Evolutionary conservation across 495 filamentous ascomycete genomes (phyloP).

Genomic region (Recurvomyces mirabilis): DNA sequence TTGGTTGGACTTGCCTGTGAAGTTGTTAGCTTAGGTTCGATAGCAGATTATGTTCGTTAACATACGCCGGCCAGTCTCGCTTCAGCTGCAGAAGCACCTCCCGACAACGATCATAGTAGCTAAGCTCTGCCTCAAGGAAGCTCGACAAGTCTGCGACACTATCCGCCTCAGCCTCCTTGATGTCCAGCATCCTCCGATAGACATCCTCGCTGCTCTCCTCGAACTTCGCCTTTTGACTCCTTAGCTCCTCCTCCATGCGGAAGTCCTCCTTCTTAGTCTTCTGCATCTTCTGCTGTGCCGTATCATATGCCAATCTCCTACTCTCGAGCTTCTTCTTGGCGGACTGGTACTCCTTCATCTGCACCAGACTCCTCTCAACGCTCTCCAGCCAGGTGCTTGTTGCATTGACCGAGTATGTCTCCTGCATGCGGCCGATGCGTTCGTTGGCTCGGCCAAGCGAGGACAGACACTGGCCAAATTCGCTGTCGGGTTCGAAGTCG

Average conservation of each 20-base stretch:
- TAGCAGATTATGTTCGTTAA: slow-evolving; percentile 8
- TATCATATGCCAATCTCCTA: slow-evolving; percentile 82
- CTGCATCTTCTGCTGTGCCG: slow-evolving; percentile 81
- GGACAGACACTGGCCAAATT: slow-evolving; percentile 76
- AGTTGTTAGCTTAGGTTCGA: not conserved
- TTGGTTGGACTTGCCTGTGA: not conserved
- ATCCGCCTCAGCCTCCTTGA: slow-evolving; percentile 82
- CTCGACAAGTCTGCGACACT: slow-evolving; percentile 66
- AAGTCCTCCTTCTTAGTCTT: slow-evolving; percentile 92
- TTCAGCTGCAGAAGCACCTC: slow-evolving; percentile 60
- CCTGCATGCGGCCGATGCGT: slow-evolving; percentile 75
- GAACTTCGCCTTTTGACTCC: slow-evolving; percentile 87
- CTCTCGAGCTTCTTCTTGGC: slow-evolving; percentile 92
- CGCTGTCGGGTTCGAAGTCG: slow-evolving; percentile 83
- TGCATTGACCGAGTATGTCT: slow-evolving; percentile 69
- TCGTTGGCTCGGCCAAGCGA: slow-evolving; percentile 55
- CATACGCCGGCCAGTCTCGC: slow-evolving; percentile 51
- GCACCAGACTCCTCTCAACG: slow-evolving; percentile 74
- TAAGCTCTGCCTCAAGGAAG: slow-evolving; percentile 83
- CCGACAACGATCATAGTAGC: slow-evolving; percentile 80
- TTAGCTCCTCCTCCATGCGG: slow-evolving; percentile 83
- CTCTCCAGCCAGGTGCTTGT: slow-evolving; percentile 86
- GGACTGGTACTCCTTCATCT: slow-evolving; percentile 97
- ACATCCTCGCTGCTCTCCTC: slow-evolving; percentile 95
- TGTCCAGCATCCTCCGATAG: slow-evolving; percentile 86